phyloP scores from a whole-genome alignment of 2,329 filamentous ascomycete genomes.

The Aspergillus udagawae region DNA sequence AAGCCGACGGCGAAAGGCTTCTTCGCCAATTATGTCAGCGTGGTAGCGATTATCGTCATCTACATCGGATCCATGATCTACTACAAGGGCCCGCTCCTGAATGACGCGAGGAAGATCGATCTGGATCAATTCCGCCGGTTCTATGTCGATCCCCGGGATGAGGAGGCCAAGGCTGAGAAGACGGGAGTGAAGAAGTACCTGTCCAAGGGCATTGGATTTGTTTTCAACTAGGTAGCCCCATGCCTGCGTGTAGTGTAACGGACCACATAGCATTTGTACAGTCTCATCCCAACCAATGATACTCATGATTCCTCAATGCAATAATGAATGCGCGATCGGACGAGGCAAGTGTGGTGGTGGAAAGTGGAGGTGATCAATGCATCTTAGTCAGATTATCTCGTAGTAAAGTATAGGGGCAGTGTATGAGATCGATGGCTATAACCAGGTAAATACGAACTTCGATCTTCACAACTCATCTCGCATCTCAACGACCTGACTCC shows the following conservation, averaged over 20 bases:
- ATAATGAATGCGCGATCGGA: neutral
- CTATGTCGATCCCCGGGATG: conserved; percentile 10
- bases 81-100: conserved; percentile 37
- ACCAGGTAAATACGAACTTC: conserved; percentile 47
- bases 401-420: neutral
- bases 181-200: conserved; percentile 1
- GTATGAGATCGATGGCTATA: neutral
- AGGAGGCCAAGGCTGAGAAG: conserved; percentile 10
- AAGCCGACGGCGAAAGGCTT: conserved; percentile 37
- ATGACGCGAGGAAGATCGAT: conserved; percentile 30
- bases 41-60: conserved; percentile 41
- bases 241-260: too few relatives aligned
- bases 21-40: conserved; percentile 47
- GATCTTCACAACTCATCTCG: conserved; percentile 46
- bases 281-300: neutral
- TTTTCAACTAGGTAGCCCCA: conserved; percentile 4
- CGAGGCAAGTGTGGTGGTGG: neutral
- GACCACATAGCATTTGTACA: neutral
- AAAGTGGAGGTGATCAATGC: neutral
- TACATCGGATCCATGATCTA: conserved; percentile 41
- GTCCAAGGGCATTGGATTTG: conserved; percentile 2
- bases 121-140: conserved; percentile 25
- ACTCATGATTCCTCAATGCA: neutral
- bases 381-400: neutral
- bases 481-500: conserved; percentile 52